Base-by-base conservation (phyloP, 768 basidiomycete genomes). In the Suillus lakei region DNA sequence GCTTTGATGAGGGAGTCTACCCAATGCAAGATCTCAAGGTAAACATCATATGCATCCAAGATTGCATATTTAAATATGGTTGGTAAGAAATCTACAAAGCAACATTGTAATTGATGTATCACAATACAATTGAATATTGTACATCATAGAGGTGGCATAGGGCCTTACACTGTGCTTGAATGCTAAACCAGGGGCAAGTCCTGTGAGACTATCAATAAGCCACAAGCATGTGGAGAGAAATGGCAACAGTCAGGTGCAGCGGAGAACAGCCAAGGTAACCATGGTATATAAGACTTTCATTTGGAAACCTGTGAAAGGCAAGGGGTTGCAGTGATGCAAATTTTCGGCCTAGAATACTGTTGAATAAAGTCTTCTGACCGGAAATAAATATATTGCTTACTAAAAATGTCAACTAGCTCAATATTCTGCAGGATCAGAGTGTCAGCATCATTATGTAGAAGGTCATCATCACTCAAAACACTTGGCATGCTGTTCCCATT, bases 181-280 rank as follows among this genome's bases (percentile, higher is more conserved):
- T 63, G 3, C 55, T 46, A 4, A 70, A 70, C 1, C 30, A 18
- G 0, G 67, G 69, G 28, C 66, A 69, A 0, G 32, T 41, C 9
- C 13, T 36, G n/a, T 72, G 69, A 1, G 15, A 1, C 41, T 70
- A 66, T 1, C 39, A 30, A 34, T 62, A 67, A 0, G 55, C 38
- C 1, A 68, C 63, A 36, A 77, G 67, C 0, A 63, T 73, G 5
- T 48, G 58, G 0, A 71, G 50, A 0, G 70, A 70, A 21, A 75
- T 64, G 2, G 72, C 66, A 23, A 72, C 21, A 1, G 44, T 61
- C 3, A 6, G 26, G 7, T 50, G 48, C 5, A 50, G 48, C 4
- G 26, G 48, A 15, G 48, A 50, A 5, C 48, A 28, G 26, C 48
- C 48, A 1, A 50, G 23, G 23, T 26, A 26, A 15, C 48, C 23